These are phyloP conservation scores for Corymbia maculata DNA, from an alignment of 345 rosid species.

Conservation along the genomic window DNA sequence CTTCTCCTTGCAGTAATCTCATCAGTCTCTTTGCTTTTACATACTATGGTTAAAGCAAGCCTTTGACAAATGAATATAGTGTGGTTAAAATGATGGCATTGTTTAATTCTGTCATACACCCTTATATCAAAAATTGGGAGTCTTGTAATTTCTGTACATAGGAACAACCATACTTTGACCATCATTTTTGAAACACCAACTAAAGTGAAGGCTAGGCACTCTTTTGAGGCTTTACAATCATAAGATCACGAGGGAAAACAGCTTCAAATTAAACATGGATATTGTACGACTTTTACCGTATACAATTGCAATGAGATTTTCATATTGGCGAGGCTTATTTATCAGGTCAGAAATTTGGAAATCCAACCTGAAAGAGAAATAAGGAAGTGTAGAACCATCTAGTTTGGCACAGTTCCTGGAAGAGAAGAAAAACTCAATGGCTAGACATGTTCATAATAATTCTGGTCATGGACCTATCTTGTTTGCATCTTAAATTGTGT, in stretches of 20 bases:
- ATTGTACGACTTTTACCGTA: not conserved
- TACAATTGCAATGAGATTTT: not conserved
- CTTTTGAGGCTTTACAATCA: not conserved
- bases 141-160: not conserved
- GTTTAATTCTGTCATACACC: not conserved
- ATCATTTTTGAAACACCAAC: not conserved
- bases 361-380: not conserved
- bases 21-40: not conserved
- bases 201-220: not conserved
- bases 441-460: not conserved
- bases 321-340: not conserved
- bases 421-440: not conserved
- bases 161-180: not conserved
- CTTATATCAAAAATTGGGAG: not conserved
- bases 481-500: not conserved
- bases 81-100: not conserved
- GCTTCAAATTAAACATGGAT: not conserved
- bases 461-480: not conserved
- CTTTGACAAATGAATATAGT: not conserved
- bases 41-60: not conserved
- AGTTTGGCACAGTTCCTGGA: not conserved
- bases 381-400: not conserved
- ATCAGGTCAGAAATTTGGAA: not conserved
- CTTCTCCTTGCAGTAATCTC: not conserved
- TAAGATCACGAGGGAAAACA: not conserved